Percentiles rank a stretch among this genome's conserved stretches.
Evolutionary conservation across 306 rosid genomes (phyloP).

Genomic region (Vigna unguiculata): DNA sequence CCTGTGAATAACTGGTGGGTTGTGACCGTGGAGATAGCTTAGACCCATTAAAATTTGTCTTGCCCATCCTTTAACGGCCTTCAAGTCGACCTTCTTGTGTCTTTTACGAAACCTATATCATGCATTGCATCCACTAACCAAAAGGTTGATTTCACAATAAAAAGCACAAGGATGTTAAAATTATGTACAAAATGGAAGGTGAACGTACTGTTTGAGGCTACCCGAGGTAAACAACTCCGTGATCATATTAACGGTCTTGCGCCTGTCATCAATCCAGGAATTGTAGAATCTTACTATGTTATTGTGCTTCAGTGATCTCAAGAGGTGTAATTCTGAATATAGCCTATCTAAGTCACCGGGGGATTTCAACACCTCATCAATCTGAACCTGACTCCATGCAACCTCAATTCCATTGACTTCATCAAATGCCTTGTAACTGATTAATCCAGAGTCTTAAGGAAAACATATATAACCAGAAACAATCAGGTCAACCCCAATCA

Average conservation of each 20-base stretch:
- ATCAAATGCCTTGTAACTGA: conserved; percentile 20
- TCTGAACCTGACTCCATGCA: conserved; percentile 24
- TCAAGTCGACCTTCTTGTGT: conserved; percentile 4
- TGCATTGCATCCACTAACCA: conserved; percentile 7
- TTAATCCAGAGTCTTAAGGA: neutral
- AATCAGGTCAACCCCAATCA: neutral
- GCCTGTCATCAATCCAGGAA: conserved; percentile 77
- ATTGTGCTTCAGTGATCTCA: conserved; percentile 69
- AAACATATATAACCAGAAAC: neutral
- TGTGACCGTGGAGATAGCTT: conserved; percentile 56
- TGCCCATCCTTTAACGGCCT: conserved; percentile 25
- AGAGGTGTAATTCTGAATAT: conserved; percentile 82
- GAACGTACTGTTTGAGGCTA: conserved; percentile 11
- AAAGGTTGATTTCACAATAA: neutral
- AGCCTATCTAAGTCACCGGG: conserved; percentile 48
- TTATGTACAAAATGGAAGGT: neutral
- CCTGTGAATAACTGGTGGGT: conserved; percentile 61
- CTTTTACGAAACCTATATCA: conserved; percentile 3
- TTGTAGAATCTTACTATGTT: conserved; percentile 75
- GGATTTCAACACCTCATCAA: neutral
- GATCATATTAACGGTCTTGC: neutral
- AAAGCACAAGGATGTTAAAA: neutral
- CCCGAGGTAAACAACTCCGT: conserved; percentile 24
- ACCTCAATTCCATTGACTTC: conserved; percentile 12
- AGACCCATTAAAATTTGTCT: conserved; percentile 30